A percentile compares a stretch with the other conserved stretches of the same genome.
Evolutionary conservation across 148 eudicot genomes (phyloP).

Genomic region (Rhododendron williamsianum): DNA sequence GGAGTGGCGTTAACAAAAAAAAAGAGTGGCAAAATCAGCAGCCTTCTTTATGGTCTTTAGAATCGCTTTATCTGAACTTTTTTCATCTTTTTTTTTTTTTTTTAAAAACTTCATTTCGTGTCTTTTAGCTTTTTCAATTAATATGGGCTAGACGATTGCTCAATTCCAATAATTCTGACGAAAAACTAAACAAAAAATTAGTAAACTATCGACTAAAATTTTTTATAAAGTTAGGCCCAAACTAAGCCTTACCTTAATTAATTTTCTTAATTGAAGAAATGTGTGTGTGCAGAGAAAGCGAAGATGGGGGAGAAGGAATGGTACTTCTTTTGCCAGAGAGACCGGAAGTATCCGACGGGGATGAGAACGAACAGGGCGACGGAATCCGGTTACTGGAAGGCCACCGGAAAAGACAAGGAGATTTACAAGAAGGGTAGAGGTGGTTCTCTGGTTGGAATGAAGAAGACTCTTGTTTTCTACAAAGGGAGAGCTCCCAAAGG

Average conservation of each 20-base stretch:
- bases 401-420: slow-evolving; percentile 61
- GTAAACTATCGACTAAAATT: too few species aligned
- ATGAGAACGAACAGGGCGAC: slow-evolving; percentile 57
- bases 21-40: too few species aligned
- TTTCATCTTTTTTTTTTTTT: too few species aligned
- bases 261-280: background rate
- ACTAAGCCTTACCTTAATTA: background rate
- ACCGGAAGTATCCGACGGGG: slow-evolving; percentile 53
- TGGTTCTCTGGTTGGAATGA: slow-evolving; percentile 40
- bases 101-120: background rate
- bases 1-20: too few species aligned
- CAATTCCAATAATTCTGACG: background rate
- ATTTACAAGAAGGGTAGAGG: slow-evolving; percentile 24
- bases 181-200: background rate
- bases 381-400: slow-evolving; percentile 53
- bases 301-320: slow-evolving; percentile 55
- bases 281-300: slow-evolving; percentile 35
- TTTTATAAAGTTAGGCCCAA: background rate
- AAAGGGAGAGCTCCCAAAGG: slow-evolving; percentile 60
- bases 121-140: background rate
- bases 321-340: slow-evolving; percentile 47
- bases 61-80: background rate
- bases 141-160: background rate
- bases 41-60: background rate
- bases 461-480: slow-evolving; percentile 59